Evolutionary conservation across 768 basidiomycete genomes (phyloP).

Genomic region (Rhizopogon vinicolor): DNA sequence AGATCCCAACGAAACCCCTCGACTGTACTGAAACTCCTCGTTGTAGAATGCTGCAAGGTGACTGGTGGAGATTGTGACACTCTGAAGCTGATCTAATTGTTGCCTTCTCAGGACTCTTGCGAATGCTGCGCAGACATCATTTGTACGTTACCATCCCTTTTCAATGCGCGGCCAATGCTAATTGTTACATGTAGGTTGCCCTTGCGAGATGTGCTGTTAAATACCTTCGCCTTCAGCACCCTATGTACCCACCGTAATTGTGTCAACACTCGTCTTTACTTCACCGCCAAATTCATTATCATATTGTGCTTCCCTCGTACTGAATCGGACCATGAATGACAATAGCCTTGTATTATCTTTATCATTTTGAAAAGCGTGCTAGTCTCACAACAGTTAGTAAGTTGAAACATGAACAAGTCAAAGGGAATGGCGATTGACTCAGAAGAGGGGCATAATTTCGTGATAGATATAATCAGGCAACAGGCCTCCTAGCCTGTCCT

Average conservation of each 20-base stretch:
- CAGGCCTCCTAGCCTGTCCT: background rate
- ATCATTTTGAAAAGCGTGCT: background rate
- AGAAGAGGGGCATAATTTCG: background rate
- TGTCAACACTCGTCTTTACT: too few species aligned
- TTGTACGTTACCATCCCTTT: constrained; percentile 39
- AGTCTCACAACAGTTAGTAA: background rate
- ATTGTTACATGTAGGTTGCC: constrained; percentile 48
- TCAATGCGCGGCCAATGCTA: background rate
- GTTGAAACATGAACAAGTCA: background rate
- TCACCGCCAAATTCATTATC: background rate
- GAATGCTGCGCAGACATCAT: constrained; percentile 67
- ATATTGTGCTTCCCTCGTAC: background rate
- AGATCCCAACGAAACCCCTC: background rate
- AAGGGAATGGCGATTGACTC: background rate
- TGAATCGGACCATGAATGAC: background rate
- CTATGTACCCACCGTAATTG: background rate
- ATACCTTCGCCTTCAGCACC: background rate
- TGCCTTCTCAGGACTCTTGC: constrained; percentile 52
- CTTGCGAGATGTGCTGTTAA: constrained; percentile 53
- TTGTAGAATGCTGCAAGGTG: constrained; percentile 68
- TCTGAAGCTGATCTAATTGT: background rate
- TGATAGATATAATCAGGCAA: background rate
- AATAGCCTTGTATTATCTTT: background rate
- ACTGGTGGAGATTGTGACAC: background rate
- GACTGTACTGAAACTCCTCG: background rate